Evolutionary conservation across 2,329 filamentous ascomycete species (phyloP), one percentile per base, ranked within the genome.

Genomic region (Penicillium vulpinum): DNA sequence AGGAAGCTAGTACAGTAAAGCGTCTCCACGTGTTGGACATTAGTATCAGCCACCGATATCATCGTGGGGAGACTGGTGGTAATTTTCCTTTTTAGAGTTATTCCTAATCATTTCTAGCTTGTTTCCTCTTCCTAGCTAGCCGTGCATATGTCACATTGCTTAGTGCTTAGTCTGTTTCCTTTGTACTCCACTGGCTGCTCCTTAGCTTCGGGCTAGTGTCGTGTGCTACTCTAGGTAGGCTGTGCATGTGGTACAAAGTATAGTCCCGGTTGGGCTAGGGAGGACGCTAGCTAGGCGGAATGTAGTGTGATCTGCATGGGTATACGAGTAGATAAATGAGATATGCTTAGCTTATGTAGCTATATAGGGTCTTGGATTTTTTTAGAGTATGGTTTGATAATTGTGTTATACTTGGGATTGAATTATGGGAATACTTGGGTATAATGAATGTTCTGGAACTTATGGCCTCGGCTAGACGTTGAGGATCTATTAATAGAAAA

Each of bases 1-100:
- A 31, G 33, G 43, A 40, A 28, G 44, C 43, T 39, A 53, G 43
- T 48, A 39, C 15, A 24, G 33, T 15, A n/a, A 21, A 15, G 18
- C n/a, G 40, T 48, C 41, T 33, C 51, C 51, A 48, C 35, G 51
- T 48, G 26, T 36, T 47, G 43, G 35, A 31, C 31, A 16, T 40
- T 40, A 54, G 51, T 54, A 39, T 54, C 51, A 54, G 51, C 51
- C 51, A 53, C 51, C 43, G 33, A 53, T 48, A 53, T 53, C 51
- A 54, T 48, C 41, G 41, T 40, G 22, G 46, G 21, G 31, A 18
- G 26, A 22, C 40, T 44, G 39, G 35, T 24, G 38, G 41, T 48
- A 54, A 31, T 48, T 54, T 54, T 53, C 18, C 26, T 28, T 40
- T n/a, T 48, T 48, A 39, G 43, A 48, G 51, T 54, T 54, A 31